A percentile compares a stretch with the other conserved stretches of the same genome.
These are phyloP conservation scores for Porcisia deanei DNA, from an alignment of 208 protist genomes.

Conservation along the genomic window DNA sequence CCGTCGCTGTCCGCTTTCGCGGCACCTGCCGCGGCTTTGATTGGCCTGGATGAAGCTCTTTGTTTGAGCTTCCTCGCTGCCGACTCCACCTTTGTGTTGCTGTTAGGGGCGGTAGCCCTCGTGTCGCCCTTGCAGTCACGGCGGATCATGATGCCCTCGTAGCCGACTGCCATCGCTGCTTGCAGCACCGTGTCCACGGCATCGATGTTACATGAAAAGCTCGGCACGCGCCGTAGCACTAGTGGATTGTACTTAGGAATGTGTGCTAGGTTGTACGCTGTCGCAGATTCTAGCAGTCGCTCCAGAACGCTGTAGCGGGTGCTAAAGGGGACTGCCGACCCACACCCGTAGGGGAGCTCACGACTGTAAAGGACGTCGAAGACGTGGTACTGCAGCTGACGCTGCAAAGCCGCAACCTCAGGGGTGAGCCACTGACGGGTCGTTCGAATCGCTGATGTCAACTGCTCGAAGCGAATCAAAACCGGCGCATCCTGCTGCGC, in stretches of 20 bases:
- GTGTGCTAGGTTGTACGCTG: conserved; percentile 17
- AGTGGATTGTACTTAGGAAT: conserved; percentile 26
- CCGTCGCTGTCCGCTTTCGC: conserved; percentile 6
- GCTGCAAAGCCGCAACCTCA: conserved; percentile 59
- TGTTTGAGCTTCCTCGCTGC: conserved; percentile 1
- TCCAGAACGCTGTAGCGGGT: conserved; percentile 49
- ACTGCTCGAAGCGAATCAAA: conserved; percentile 68
- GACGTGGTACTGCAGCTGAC: conserved; percentile 80
- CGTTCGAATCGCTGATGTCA: conserved; percentile 81
- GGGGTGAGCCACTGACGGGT: conserved; percentile 55
- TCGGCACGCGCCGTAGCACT: conserved; percentile 59
- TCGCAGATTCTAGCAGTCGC: conserved; percentile 26
- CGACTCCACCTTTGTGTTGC: conserved; percentile 9
- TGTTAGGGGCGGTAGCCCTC: neutral
- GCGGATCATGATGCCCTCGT: conserved; percentile 89
- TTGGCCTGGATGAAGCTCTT: neutral
- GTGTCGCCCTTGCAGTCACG: conserved; percentile 28
- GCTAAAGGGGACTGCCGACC: conserved; percentile 37
- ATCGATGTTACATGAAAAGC: conserved; percentile 30
- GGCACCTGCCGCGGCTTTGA: neutral
- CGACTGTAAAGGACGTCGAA: conserved; percentile 83
- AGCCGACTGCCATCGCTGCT: conserved; percentile 58
- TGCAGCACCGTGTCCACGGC: conserved; percentile 44
- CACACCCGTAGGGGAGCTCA: conserved; percentile 25
- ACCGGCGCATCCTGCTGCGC: conserved; percentile 3